These are phyloP conservation scores for Fusarium sp. DNA, from an alignment of 2,329 filamentous ascomycete species.

Conservation along the genomic window DNA sequence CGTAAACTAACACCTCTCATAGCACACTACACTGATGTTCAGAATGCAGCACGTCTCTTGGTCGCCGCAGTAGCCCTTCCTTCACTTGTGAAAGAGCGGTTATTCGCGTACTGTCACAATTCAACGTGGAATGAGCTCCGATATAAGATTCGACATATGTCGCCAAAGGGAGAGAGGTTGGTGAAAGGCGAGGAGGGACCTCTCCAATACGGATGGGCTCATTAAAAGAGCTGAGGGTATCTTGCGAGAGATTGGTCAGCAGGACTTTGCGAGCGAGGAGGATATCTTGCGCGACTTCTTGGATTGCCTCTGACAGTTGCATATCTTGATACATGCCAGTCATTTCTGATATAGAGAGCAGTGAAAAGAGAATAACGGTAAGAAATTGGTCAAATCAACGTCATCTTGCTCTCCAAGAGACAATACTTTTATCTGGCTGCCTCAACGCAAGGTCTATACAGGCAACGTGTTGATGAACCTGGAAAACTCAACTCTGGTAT, in stretches of 20 bases:
- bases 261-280: background rate
- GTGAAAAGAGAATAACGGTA: fast-evolving
- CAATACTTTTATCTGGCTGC: background rate
- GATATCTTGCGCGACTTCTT: background rate
- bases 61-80: background rate
- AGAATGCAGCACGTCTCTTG: background rate
- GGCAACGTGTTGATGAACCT: background rate
- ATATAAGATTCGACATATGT: background rate
- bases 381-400: background rate
- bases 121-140: background rate
- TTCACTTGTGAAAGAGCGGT: background rate
- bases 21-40: background rate
- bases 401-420: background rate
- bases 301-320: background rate
- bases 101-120: background rate
- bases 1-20: background rate
- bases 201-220: background rate
- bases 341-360: background rate
- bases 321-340: too few relatives aligned
- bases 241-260: background rate
- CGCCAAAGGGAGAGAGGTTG: background rate
- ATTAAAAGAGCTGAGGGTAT: background rate
- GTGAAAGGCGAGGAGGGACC: background rate
- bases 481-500: background rate
- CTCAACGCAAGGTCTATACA: background rate